Evolutionary conservation across 441 rosid genomes (phyloP), one percentile per base, ranked within the genome.

Genomic region (Dalechampia spathulata): DNA sequence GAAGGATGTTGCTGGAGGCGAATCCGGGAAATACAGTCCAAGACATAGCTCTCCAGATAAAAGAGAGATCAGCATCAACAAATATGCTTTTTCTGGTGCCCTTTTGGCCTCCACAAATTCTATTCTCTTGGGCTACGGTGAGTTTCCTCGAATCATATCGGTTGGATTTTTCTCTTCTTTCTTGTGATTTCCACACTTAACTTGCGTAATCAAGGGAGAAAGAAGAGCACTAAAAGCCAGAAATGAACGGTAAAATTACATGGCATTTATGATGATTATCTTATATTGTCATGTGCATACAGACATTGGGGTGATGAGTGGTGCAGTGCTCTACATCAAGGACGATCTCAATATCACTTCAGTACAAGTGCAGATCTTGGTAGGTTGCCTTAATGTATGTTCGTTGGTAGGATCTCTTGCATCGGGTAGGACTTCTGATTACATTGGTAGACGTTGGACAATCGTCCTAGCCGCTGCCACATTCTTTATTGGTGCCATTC

Each of bases 271-370:
- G 10, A 32, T 19, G 7, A n/a, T 40, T 13, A 20, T 8, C 8
- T 30, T 30, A 3, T 30, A 23, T 36, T 59, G 41, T 45, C 49
- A 1, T 52, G 34, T 68, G 52, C n/a, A 8, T 30, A 8, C 74
- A 82, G 86, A 85, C 57, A 80, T 85, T 46, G 86, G 88, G 56
- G 89, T 85, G 40, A 85, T 85, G 92, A 82, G 92, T 62, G 92
- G 92, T 8, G 75, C 75, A 1, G 63, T 49, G 42, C 63, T 82
- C 37, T 79, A 55, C 74, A 82, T 84, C 45, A 59, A 57, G 41
- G 81, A 82, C 26, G 40, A 71, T 68, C 83, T 85, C 28, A 52
- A 64, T 36, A 78, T 85, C 67, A 61, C 74, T 16, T 64, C 81
- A 47, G 73, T 66, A 9, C 78, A 78, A 65, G 78, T 69, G 3